A percentile compares a stretch with the other conserved stretches of the same genome.
phyloP scores from a whole-genome alignment of 345 rosid species.

The Anacardium occidentale region DNA sequence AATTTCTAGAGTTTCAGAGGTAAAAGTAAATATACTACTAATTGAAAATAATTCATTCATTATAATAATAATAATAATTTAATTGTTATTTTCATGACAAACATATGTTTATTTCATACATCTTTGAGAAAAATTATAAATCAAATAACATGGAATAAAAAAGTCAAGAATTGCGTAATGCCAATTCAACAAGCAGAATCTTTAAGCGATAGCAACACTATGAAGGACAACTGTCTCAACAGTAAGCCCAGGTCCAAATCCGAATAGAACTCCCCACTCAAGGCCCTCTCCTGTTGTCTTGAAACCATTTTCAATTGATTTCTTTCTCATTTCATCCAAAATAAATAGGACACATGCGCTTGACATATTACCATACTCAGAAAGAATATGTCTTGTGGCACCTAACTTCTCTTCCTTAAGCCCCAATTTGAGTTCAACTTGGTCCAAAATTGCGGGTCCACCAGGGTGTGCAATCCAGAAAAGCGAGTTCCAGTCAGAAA shows the following conservation, averaged over 20 bases:
- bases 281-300: slow-evolving; percentile 45
- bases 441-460: slow-evolving; percentile 50
- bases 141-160: neutral
- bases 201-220: slow-evolving; percentile 19
- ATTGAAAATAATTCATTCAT: too few species aligned
- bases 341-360: slow-evolving; percentile 44
- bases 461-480: slow-evolving; percentile 57
- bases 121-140: neutral
- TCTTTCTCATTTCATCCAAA: slow-evolving; percentile 49
- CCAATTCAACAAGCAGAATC: too few species aligned
- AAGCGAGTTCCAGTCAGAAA: slow-evolving; percentile 53
- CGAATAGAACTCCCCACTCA: slow-evolving; percentile 55
- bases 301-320: slow-evolving; percentile 26
- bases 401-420: slow-evolving; percentile 36
- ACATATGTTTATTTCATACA: neutral
- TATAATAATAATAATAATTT: too few species aligned
- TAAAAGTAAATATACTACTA: too few species aligned
- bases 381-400: slow-evolving; percentile 34
- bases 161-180: neutral
- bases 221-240: slow-evolving; percentile 51
- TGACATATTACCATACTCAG: slow-evolving; percentile 48
- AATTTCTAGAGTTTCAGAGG: too few species aligned
- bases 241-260: slow-evolving; percentile 56
- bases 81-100: too few species aligned
- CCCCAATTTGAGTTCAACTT: slow-evolving; percentile 35